Base-by-base conservation (phyloP, 1,139 yeast species). In the Saccharomycopsis hybrid region DNA sequence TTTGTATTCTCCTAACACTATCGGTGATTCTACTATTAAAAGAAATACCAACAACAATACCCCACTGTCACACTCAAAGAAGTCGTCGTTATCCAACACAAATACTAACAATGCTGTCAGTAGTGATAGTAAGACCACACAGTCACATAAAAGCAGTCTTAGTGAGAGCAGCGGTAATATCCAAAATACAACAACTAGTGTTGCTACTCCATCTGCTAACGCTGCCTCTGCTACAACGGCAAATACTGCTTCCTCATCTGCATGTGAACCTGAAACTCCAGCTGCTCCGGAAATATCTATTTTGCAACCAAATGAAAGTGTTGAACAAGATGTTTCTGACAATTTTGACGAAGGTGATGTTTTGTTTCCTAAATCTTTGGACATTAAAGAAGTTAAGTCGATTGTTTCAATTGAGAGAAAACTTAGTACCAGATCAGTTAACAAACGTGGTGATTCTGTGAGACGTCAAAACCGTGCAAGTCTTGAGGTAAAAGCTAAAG, bases 321-420 rank as follows among this genome's bases (percentile, higher is more conserved):
- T 29, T 3, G 38, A 37, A 8, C 24, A 18, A n/a, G 43, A 44
- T 13, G n/a, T 43, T 28, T 27, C 29, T 27, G 18, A 32, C 18
- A 42, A 30, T 28, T 43, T 47, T 43, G 51, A 72, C 67, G 60
- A 68, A 29, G 90, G 92, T 9, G 90, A 83, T 53, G 77, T 81
- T 0, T 65, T 84, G 41, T 85, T 85, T 62, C 95, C 94, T 0
- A 84, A 81, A 60, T 76, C 79, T 2, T 68, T 85, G 44, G 81
- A 74, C 55, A 71, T 77, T 0, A 79, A 75, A 50, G 95, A 85
- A 62, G 86, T 85, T 13, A 87, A 82, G 57, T 80, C 85, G 46
- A 85, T 85, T 54, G 82, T 82, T 1, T 77, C 87, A 4, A 61
- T 85, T 44, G 95, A 85, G 62, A 72, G 90, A 55, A 77, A 84